A percentile compares a stretch with the other conserved stretches of the same genome.
Conservation (phyloP, 306 rosid species). For the Cicer pinnatifidum region DNA sequence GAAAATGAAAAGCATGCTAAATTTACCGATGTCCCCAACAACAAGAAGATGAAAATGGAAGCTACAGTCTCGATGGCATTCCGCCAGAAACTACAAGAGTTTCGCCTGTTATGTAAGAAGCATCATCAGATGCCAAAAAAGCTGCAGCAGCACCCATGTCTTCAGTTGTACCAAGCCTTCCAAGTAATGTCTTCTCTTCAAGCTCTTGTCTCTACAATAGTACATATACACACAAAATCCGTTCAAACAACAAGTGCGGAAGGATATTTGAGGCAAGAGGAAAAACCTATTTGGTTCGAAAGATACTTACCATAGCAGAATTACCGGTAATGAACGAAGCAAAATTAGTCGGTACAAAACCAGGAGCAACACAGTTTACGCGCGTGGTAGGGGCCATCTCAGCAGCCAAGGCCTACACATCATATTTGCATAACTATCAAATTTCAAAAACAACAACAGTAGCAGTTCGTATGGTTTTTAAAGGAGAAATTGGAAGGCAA, state of each 20-base stretch:
- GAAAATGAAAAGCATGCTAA: constrained; percentile 2
- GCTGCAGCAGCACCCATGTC: constrained; percentile 94
- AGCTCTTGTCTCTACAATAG: constrained; percentile 61
- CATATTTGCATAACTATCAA: constrained; percentile 42
- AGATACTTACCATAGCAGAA: constrained; percentile 57
- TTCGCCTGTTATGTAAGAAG: constrained; percentile 93
- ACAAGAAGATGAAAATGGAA: constrained; percentile 16
- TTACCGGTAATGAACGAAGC: constrained; percentile 63
- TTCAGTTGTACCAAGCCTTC: constrained; percentile 85
- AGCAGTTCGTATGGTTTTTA: constrained; percentile 5
- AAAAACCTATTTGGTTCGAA: constrained; percentile 16
- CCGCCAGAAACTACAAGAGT: constrained; percentile 96
- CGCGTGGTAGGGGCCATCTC: constrained; percentile 87
- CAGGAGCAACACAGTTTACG: constrained; percentile 95
- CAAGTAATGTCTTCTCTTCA: constrained; percentile 67
- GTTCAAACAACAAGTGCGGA: not conserved
- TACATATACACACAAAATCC: constrained; percentile 28
- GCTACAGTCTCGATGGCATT: constrained; percentile 79
- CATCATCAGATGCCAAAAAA: constrained; percentile 89
- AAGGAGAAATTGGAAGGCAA: constrained; percentile 29
- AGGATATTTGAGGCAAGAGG: constrained; percentile 13
- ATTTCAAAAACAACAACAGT: not conserved
- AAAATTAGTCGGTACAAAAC: constrained; percentile 90
- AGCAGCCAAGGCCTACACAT: constrained; percentile 78
- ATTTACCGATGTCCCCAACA: constrained; percentile 1